phyloP scores from a whole-genome alignment of 495 filamentous ascomycete genomes.

The Xylaria telfairii region DNA sequence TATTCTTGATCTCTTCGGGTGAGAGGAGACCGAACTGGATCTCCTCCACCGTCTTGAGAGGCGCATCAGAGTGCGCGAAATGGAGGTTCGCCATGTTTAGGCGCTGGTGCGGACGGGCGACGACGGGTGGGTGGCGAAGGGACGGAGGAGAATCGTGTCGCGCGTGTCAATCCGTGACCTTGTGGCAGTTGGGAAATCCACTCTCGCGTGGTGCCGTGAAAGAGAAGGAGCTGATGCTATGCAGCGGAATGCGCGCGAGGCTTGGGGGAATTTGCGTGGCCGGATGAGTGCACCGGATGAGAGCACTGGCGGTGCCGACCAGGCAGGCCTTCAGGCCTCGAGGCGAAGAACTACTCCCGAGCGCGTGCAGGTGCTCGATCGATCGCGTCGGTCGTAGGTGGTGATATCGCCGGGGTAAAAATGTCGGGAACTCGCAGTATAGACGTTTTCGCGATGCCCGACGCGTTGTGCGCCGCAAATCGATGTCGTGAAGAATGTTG shows the following conservation, averaged over 20 bases:
- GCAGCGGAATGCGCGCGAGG: conserved; percentile 15
- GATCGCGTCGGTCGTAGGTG: conserved; percentile 4
- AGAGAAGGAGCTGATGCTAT: conserved; percentile 9
- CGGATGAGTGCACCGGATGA: conserved; percentile 16
- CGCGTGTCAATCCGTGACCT: conserved; percentile 11
- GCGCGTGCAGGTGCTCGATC: conserved; percentile 27
- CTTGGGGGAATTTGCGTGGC: not conserved
- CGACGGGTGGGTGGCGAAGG: conserved; percentile 28
- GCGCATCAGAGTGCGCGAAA: conserved; percentile 91
- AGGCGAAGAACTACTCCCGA: conserved; percentile 43
- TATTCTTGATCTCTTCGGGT: conserved; percentile 96
- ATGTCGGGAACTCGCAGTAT: conserved; percentile 19
- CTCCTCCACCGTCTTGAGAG: conserved; percentile 93
- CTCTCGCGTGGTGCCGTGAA: conserved; percentile 20
- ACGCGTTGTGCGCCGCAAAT: conserved; percentile 23
- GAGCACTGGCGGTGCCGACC: conserved; percentile 24
- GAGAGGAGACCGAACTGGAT: conserved; percentile 98
- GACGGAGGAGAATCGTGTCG: not conserved
- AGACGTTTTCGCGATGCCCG: conserved; percentile 25
- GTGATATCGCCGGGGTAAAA: conserved; percentile 13
- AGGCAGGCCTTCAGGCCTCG: conserved; percentile 30
- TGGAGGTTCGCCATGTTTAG: conserved; percentile 88
- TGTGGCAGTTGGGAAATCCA: not conserved
- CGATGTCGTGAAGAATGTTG: conserved; percentile 27
- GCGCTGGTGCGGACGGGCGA: conserved; percentile 19